Evolutionary conservation across 371 early-diverging fungal genomes (phyloP), one percentile per base, ranked within the genome.

Genomic region (Sporodiniella umbellata): DNA sequence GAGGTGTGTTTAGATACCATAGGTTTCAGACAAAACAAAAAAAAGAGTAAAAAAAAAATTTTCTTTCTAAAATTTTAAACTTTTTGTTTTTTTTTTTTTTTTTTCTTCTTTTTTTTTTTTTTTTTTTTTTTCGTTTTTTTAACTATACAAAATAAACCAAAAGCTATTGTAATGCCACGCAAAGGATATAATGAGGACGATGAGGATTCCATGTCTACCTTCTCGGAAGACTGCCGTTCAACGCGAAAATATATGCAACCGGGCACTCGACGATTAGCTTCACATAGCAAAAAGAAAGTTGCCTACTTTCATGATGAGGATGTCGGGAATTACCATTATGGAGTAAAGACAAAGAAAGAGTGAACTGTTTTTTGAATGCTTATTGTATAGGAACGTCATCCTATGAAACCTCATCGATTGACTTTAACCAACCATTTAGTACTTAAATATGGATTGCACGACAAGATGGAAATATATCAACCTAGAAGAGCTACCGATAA

Each of bases 391-490:
- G 82, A 84, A 60, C 72, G 79, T 23, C 98, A 98, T 72, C 98
- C 98, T 1, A 98, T 98, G 98, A 98, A 98, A 58, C 98, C 98
- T 1, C 93, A 93, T 62, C 86, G 98, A 48, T 75, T 96, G 33
- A 86, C 90, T 8, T 64, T 96, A 33, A 95, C 97, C 5, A 93
- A 95, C 62, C 89, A 94, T 48, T 68, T 98, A 33, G 93, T 98
- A 12, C 62, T 93, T 40, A 84, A 86, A 45, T 95, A 94, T 68
- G 88, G 85, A 1, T 66, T 98, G 45, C 88, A 94, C 65, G 75
- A 89, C 28, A 78, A 92, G 51, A 84, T 98, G 92, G 89, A 90
- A 45, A 79, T 95, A 42, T 92, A 70, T 56, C 85, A 86, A 53
- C 96, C 99, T n/a, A 83, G 92, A 39, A 75, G 80, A 45, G 99